A percentile compares a stretch with the other conserved stretches of the same genome.
Conservation (phyloP, 2,329 filamentous ascomycete species). For the Fonsecaea pedrosoi region DNA sequence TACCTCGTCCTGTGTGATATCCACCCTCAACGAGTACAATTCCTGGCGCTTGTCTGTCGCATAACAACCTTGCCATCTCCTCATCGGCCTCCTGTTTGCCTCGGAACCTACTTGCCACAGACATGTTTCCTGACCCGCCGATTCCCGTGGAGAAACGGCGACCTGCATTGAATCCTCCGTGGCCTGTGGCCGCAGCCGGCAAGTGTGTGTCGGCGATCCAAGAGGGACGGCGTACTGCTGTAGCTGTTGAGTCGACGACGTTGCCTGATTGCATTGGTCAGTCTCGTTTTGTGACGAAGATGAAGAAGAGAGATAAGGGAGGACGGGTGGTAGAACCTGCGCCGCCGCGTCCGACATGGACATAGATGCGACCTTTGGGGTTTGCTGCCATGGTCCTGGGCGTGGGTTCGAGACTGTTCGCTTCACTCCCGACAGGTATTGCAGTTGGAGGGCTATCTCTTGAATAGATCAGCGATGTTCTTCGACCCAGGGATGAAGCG, state of each 20-base stretch:
- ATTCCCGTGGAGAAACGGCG: slow-evolving; percentile 31
- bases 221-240: slow-evolving; percentile 3
- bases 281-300: not conserved
- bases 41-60: slow-evolving; percentile 73
- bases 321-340: slow-evolving; percentile 17
- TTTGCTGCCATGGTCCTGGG: not conserved
- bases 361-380: slow-evolving; percentile 4
- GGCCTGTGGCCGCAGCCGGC: not conserved
- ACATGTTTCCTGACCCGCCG: slow-evolving; percentile 30
- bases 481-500: not conserved
- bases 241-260: slow-evolving; percentile 67
- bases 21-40: slow-evolving; percentile 46
- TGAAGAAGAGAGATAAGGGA: not conserved
- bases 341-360: slow-evolving; percentile 25
- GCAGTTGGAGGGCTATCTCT: not conserved
- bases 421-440: not conserved
- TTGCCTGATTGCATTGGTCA: slow-evolving; percentile 62
- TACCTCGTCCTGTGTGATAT: slow-evolving; percentile 54
- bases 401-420: not conserved
- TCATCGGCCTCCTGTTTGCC: slow-evolving; percentile 62
- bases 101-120: slow-evolving; percentile 14
- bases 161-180: not conserved
- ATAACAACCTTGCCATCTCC: slow-evolving; percentile 73
- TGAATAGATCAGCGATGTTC: not conserved
- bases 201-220: slow-evolving; percentile 9